A percentile compares a stretch with the other conserved stretches of the same genome.
Conservation (phyloP, 345 rosid species). For the Litchi chinensis region DNA sequence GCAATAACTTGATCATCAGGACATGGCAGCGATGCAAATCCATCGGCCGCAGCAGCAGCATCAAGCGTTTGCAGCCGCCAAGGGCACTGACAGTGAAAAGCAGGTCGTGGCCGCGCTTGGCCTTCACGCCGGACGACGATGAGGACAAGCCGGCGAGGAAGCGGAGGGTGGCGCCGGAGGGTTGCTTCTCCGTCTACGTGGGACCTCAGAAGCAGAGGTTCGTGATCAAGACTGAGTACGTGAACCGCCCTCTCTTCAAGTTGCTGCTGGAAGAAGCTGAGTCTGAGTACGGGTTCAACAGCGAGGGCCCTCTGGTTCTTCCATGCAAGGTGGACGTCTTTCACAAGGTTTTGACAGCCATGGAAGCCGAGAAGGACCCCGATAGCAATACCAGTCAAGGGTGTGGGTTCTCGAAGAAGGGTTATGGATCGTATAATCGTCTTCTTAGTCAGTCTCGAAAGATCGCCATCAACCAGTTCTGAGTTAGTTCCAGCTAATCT, state of each 20-base stretch:
- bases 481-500: neutral
- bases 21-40: conserved; percentile 61
- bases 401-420: conserved; percentile 34
- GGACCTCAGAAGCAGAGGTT: conserved; percentile 62
- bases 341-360: conserved; percentile 44
- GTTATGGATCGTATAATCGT: conserved; percentile 28
- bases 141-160: conserved; percentile 12
- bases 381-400: conserved; percentile 19
- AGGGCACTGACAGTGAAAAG: conserved; percentile 28
- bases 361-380: conserved; percentile 5
- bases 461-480: conserved; percentile 40
- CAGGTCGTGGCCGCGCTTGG: conserved; percentile 35
- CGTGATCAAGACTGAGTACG: conserved; percentile 53
- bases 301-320: conserved; percentile 62
- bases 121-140: neutral
- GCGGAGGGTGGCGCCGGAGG: conserved; percentile 47
- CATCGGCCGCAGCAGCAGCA: conserved; percentile 28
- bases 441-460: conserved; percentile 37
- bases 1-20: conserved; percentile 41
- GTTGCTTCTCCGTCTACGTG: conserved; percentile 71
- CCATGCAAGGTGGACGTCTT: conserved; percentile 65
- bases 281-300: conserved; percentile 58
- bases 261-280: conserved; percentile 69
- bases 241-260: conserved; percentile 64
- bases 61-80: neutral